Evolutionary conservation across 148 eudicot genomes (phyloP).

Genomic region (Rheum nobile): DNA sequence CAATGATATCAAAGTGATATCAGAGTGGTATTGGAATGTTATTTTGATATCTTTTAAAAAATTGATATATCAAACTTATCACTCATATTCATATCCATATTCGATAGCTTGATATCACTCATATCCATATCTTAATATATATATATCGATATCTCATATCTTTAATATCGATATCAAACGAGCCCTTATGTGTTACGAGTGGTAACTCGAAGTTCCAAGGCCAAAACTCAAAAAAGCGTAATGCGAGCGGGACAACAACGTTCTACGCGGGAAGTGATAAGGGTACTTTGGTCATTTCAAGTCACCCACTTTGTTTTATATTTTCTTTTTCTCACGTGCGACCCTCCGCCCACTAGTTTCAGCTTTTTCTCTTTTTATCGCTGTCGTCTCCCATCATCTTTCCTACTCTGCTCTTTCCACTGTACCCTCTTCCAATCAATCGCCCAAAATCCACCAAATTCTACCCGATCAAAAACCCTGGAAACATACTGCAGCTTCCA

Average conservation of each 20-base stretch:
- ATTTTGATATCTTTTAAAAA: too few relatives aligned
- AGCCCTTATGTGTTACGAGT: too few relatives aligned
- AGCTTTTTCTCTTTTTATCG: slow-evolving; percentile 7
- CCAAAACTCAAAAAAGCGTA: too few relatives aligned
- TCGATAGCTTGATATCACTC: too few relatives aligned
- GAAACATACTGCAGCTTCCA: not conserved
- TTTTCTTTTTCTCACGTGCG: slow-evolving; percentile 1
- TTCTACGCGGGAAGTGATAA: not conserved
- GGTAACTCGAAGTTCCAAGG: too few relatives aligned
- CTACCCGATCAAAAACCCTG: not conserved
- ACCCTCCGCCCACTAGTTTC: not conserved
- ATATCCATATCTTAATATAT: too few relatives aligned
- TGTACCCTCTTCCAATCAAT: not conserved
- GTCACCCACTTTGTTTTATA: not conserved
- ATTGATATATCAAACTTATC: too few relatives aligned
- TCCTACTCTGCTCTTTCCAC: slow-evolving; percentile 1
- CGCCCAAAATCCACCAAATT: not conserved
- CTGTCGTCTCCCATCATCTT: not conserved
- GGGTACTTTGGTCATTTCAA: not conserved
- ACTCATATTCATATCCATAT: too few relatives aligned
- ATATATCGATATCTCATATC: too few relatives aligned
- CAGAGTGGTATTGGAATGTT: too few relatives aligned
- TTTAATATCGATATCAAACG: too few relatives aligned
- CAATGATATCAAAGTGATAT: too few relatives aligned
- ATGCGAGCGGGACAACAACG: not conserved